phyloP scores from a whole-genome alignment of 2,329 filamentous ascomycete species.

The Botrytis porri region DNA sequence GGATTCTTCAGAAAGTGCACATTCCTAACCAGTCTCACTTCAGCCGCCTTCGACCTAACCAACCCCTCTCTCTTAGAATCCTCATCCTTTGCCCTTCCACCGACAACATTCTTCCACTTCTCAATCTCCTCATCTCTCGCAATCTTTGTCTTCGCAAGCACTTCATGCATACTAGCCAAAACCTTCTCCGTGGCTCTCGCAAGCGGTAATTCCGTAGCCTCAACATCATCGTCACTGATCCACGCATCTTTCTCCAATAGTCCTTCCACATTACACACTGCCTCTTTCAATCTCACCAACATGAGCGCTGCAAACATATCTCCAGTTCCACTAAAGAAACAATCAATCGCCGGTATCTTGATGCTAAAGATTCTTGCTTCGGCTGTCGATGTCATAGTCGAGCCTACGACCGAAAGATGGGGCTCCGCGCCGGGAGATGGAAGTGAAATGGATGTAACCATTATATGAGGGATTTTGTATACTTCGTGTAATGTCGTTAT shows the following conservation, averaged over 20 bases:
- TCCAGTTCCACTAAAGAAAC: conserved; percentile 94
- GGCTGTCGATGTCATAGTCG: conserved; percentile 62
- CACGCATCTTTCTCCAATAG: conserved; percentile 62
- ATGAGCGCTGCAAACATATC: conserved; percentile 98
- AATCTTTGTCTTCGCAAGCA: conserved; percentile 65
- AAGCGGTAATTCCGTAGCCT: conserved; percentile 70
- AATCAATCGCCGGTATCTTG: conserved; percentile 80
- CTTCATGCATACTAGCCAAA: conserved; percentile 85
- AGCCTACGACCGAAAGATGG: conserved; percentile 72
- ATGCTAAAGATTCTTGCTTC: conserved; percentile 83
- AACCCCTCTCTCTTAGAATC: conserved; percentile 53
- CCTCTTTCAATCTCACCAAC: conserved; percentile 83
- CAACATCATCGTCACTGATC: conserved; percentile 72
- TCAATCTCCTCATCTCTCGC: conserved; percentile 65
- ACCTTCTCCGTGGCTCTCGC: conserved; percentile 83
- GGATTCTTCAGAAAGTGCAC: conserved; percentile 66
- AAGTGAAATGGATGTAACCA: conserved; percentile 84
- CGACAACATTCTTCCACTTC: conserved; percentile 46
- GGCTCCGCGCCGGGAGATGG: conserved; percentile 50
- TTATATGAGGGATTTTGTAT: conserved; percentile 78
- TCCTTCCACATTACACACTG: conserved; percentile 51
- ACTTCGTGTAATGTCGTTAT: conserved; percentile 73
- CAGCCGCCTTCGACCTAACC: conserved; percentile 76
- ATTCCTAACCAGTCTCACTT: conserved; percentile 80
- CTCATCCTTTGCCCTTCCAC: conserved; percentile 41